Conservation (phyloP, 306 rosid species). For the Prosopis cineraria region DNA sequence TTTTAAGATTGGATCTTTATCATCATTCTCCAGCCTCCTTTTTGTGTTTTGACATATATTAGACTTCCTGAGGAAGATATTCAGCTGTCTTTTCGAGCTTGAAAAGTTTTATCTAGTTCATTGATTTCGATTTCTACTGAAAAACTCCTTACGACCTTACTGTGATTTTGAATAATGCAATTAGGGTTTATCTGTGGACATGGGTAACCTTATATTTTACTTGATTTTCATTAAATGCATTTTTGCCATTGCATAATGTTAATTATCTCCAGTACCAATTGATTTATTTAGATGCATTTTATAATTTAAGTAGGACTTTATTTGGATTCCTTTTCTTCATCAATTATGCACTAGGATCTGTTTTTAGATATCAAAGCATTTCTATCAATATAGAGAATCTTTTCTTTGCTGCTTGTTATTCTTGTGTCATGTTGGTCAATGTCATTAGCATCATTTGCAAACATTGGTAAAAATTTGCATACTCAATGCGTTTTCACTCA, state of each 20-base stretch:
- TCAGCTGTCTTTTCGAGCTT: background rate
- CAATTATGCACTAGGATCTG: constrained; percentile 13
- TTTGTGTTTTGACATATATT: constrained; percentile 10
- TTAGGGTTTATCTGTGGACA: constrained; percentile 29
- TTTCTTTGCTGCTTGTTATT: constrained; percentile 1
- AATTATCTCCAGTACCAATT: constrained; percentile 1
- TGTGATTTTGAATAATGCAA: constrained; percentile 9
- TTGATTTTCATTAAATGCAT: background rate
- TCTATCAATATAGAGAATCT: constrained; percentile 14
- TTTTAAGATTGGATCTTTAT: constrained; percentile 25
- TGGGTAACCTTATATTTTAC: constrained; percentile 4
- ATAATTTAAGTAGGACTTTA: constrained; percentile 11
- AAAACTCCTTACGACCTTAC: background rate
- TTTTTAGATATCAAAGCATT: constrained; percentile 16
- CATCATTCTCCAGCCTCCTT: constrained; percentile 29
- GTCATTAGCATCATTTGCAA: constrained; percentile 8
- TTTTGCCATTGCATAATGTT: background rate
- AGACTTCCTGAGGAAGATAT: background rate
- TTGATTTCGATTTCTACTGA: constrained; percentile 8
- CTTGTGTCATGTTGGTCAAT: constrained; percentile 16
- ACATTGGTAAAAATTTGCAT: constrained; percentile 16
- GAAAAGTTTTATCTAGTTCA: constrained; percentile 6
- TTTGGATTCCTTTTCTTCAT: constrained; percentile 21
- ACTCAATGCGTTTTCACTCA: constrained; percentile 27
- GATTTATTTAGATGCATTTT: constrained; percentile 1